phyloP scores from a whole-genome alignment of 2,329 filamentous ascomycete species.

The Scedosporium aurantiacum region DNA sequence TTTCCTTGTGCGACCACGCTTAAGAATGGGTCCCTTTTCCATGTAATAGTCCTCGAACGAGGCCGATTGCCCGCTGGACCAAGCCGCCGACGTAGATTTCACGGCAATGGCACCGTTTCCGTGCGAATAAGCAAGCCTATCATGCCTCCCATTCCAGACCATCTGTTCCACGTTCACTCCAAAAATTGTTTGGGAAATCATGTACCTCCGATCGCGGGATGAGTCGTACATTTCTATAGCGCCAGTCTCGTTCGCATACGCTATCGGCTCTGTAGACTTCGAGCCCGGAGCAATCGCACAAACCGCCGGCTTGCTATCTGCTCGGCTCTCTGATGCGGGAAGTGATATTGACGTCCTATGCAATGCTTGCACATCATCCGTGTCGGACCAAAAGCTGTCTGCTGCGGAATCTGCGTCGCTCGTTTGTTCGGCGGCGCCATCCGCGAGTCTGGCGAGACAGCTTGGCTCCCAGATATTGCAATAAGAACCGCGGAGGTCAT shows the following conservation, averaged over 20 bases:
- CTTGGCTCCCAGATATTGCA: neutral
- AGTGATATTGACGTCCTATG: neutral
- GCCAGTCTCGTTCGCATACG: neutral
- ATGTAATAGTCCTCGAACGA: neutral
- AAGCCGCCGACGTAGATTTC: neutral
- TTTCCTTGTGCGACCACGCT: neutral
- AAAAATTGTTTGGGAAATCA: neutral
- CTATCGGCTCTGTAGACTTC: neutral
- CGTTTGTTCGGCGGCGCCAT: neutral
- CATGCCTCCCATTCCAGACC: neutral
- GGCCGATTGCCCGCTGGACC: neutral
- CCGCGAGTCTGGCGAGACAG: neutral
- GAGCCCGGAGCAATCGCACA: neutral
- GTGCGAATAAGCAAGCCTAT: neutral
- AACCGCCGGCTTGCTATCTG: neutral
- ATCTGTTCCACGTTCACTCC: neutral
- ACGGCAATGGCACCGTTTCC: neutral
- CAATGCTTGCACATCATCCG: neutral
- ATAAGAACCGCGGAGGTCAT: neutral
- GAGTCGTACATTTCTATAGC: neutral
- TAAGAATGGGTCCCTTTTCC: neutral
- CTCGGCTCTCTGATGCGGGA: neutral
- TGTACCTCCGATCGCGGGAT: neutral
- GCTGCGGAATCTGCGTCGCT: neutral
- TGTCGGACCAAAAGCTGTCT: neutral